Evolutionary conservation across 352 stramenopile species (phyloP), one percentile per base, ranked within the genome.

Genomic region (Aphanomyces cochlioides): DNA sequence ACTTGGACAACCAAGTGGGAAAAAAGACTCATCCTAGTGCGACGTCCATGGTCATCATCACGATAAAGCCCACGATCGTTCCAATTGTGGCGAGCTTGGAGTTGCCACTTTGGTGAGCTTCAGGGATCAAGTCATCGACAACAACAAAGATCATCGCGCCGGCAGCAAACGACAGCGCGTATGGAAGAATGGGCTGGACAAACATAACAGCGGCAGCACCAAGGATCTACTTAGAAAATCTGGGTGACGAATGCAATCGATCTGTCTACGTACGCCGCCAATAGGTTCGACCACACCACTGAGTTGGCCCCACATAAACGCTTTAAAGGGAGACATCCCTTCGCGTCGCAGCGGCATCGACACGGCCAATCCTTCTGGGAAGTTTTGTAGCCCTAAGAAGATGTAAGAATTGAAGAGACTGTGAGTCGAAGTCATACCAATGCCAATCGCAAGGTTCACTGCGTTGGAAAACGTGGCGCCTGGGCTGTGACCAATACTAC

Each of bases 141-240:
- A 97, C 90, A 7, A 97, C 90, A 61, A 95, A 97, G 72, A 97
- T 91, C 90, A 97, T 97, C 0, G 90, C 90, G 3, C 88, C 90
- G 0, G 89, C 89, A 1, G 90, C 90, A 72, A 97, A 97, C 53
- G 88, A 87, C n/a, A 97, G 76, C 36, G 90, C 90, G 67, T 96
- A 97, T 7, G 90, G 90, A 13, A 97, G 69, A 48, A 96, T 92
- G 15, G 88, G 89, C 76, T 94, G 79, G 43, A 95, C 90, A 61
- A 90, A 90, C 71, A 94, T 68, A 53, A 97, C 89, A 2, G 87
- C 84, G 10, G 82, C 84, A 5, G 90, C 90, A 38, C 90, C 90
- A 59, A 96, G 78, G 39, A 95, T 74, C 87, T 95, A 72, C 28
- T 66, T 3, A 74, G 10, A 72, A n/a, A 19, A 56, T 59, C 59